A percentile compares a stretch with the other conserved stretches of the same genome.
These are phyloP conservation scores for Chalciporus piperatus DNA, from an alignment of 768 basidiomycete genomes.

Conservation along the genomic window DNA sequence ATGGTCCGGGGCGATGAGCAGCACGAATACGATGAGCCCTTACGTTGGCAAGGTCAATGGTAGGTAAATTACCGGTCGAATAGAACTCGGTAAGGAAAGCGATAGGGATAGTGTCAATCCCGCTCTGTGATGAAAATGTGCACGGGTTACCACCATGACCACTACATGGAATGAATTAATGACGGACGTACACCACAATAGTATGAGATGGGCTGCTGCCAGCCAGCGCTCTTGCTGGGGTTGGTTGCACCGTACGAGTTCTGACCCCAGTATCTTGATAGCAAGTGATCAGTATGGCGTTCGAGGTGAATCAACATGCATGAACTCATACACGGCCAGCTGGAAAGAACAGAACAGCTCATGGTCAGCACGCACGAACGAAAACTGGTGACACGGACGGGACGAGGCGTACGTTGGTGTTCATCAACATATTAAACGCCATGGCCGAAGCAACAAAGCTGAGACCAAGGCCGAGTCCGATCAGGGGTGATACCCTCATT, in stretches of 20 bases:
- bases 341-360: background rate
- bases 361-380: background rate
- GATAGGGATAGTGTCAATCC: slow-evolving; percentile 62
- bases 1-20: background rate
- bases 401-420: slow-evolving; percentile 21
- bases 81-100: slow-evolving; percentile 64
- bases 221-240: slow-evolving; percentile 20
- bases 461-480: slow-evolving; percentile 15
- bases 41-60: slow-evolving; percentile 61
- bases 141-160: background rate
- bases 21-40: slow-evolving; percentile 8
- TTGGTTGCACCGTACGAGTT: slow-evolving; percentile 34
- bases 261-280: slow-evolving; percentile 35
- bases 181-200: slow-evolving; percentile 27
- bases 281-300: background rate
- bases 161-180: background rate
- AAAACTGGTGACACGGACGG: background rate
- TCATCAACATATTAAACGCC: slow-evolving; percentile 26
- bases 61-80: slow-evolving; percentile 53
- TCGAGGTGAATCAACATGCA: background rate
- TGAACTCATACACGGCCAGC: slow-evolving; percentile 25
- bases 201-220: slow-evolving; percentile 31
- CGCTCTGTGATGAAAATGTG: slow-evolving; percentile 16
- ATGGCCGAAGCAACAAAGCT: slow-evolving; percentile 10
- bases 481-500: background rate